Evolutionary conservation across 495 filamentous ascomycete species (phyloP).

Genomic region (Eremomyces bilateralis): DNA sequence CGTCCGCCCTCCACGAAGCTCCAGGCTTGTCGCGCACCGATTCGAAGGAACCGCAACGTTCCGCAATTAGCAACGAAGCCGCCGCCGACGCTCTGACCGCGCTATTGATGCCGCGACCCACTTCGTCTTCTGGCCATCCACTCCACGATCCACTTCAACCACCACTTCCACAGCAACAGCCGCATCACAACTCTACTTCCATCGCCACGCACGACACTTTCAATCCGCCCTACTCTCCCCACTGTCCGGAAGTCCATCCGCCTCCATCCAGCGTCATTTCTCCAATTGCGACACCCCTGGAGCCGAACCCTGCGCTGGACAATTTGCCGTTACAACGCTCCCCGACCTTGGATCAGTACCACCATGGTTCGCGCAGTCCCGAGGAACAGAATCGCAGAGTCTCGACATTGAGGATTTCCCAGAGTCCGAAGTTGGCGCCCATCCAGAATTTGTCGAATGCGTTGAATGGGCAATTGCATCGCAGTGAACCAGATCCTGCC

Average conservation of each 20-base stretch:
- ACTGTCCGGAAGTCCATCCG: conserved; percentile 5
- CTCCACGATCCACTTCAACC: too few relatives aligned
- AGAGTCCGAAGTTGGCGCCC: too few relatives aligned
- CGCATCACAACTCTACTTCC: not conserved
- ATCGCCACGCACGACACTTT: conserved; percentile 2
- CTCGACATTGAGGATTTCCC: too few relatives aligned
- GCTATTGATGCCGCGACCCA: conserved; percentile 8
- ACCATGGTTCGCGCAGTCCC: conserved; percentile 17
- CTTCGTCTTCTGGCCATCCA: conserved; percentile 3
- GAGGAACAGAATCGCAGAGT: conserved; percentile 16
- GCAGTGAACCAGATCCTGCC: too few relatives aligned
- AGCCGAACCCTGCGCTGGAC: conserved; percentile 13
- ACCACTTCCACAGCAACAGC: conserved; percentile 3
- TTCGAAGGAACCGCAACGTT: too few relatives aligned
- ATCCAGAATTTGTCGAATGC: too few relatives aligned
- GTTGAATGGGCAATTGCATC: too few relatives aligned
- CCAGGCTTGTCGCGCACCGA: too few relatives aligned
- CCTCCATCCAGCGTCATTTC: conserved; percentile 11
- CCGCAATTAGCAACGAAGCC: too few relatives aligned
- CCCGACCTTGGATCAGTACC: conserved; percentile 20
- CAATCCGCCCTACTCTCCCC: conserved; percentile 6
- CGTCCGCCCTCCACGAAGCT: too few relatives aligned
- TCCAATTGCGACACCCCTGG: conserved; percentile 9
- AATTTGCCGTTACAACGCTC: conserved; percentile 10
- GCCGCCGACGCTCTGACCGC: conserved; percentile 15